These are phyloP conservation scores for Mycena alexandri DNA, from an alignment of 768 basidiomycete genomes.

Conservation along the genomic window DNA sequence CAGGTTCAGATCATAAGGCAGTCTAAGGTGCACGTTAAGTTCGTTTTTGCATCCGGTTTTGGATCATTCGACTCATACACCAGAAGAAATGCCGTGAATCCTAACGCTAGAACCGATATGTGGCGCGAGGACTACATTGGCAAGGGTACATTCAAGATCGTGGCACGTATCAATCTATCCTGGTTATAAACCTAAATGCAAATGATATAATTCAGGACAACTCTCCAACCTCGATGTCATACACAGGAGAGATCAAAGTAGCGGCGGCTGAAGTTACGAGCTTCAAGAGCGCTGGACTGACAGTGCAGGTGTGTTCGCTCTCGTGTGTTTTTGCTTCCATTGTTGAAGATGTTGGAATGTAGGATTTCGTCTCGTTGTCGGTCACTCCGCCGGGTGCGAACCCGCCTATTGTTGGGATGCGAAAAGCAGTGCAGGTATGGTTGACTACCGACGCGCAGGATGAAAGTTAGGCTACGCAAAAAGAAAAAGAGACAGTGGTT, in stretches of 20 bases:
- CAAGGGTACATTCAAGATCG: constrained; percentile 68
- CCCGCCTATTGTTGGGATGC: constrained; percentile 69
- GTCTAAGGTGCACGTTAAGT: constrained; percentile 74
- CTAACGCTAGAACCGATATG: constrained; percentile 75
- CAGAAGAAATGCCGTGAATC: constrained; percentile 59
- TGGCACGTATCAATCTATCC: constrained; percentile 50
- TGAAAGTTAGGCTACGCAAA: too few species aligned
- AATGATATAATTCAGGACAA: constrained; percentile 58
- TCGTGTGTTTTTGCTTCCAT: constrained; percentile 2
- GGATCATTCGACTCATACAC: neutral
- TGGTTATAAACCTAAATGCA: constrained; percentile 4
- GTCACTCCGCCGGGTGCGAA: constrained; percentile 71
- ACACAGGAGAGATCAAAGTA: constrained; percentile 73
- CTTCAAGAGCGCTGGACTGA: constrained; percentile 75
- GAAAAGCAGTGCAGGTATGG: constrained; percentile 70
- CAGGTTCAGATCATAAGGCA: constrained; percentile 76
- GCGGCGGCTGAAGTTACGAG: constrained; percentile 63
- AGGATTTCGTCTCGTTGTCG: constrained; percentile 79
- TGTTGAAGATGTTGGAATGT: constrained; percentile 6
- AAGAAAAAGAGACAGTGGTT: too few species aligned
- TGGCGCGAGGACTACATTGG: constrained; percentile 77
- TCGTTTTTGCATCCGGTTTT: constrained; percentile 19
- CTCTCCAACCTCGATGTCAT: constrained; percentile 72
- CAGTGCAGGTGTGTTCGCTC: constrained; percentile 74
- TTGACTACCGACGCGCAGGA: constrained; percentile 67